Base-by-base conservation (phyloP, 805 yeast genomes). In the Wickerhamomyces ciferrii region DNA sequence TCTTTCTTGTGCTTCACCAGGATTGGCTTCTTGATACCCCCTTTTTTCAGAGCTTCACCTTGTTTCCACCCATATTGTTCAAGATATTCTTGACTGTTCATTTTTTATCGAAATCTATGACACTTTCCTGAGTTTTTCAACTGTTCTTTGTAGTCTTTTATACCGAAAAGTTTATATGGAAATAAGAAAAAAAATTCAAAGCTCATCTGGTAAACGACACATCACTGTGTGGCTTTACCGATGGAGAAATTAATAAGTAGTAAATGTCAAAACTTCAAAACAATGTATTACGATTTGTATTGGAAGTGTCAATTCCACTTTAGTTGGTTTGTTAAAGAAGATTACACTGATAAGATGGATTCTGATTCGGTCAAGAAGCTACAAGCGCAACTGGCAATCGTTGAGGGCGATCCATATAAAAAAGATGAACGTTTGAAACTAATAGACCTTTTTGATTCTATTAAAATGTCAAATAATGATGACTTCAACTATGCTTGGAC, bases 1-100 rank as follows among this genome's bases (percentile, higher is more conserved):
- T 92, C 97, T 55, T 81, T 83, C 66, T 94, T 90, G 60, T 92
- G 97, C 53, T 84, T 85, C 46, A 94, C 97, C 50, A 92, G 66
- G 38, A 92, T 81, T 0, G 99, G 98, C 55, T 81, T 87, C 56
- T 76, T 81, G 44, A 92, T 65, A 0, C 97, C 95, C 3, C 96
- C 97, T 40, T 74, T 64, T 51, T 75, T 79, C 32, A 92, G 69
- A 0, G 96, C 95, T 54, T 89, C 87, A 1, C 99, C 99, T 54
- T 88, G 92, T 46, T 72, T 73, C 99, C 99, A 92, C 18, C 98
- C 98, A 58, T 77, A 89, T 1, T 86, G 78, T 58, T 76, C 70
- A 52, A 92, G 67, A 61, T 92, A 94, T 45, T 67, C 75, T 44
- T 75, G 75, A 36, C 96, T 81, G 63, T 94, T 81, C 96, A 91